Percentiles rank a stretch among this genome's conserved stretches.
Conservation (phyloP, 2,329 filamentous ascomycete species). For the Hypoxylon sp. region DNA sequence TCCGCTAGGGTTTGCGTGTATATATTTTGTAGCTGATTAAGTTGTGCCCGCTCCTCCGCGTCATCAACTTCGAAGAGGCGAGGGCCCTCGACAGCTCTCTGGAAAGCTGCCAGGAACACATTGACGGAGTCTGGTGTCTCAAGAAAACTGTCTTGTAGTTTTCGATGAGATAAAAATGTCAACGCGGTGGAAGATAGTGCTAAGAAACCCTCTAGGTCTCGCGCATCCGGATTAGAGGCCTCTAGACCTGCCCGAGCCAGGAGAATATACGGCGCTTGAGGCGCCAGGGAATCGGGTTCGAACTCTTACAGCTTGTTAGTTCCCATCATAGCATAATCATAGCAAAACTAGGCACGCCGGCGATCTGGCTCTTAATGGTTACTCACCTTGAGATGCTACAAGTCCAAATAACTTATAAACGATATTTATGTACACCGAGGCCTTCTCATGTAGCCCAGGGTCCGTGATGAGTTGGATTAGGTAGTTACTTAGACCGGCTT, state of each 20-base stretch:
- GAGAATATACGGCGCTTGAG: slow-evolving; percentile 62
- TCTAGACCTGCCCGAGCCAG: slow-evolving; percentile 59
- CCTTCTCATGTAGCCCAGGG: slow-evolving; percentile 56
- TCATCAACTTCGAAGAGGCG: slow-evolving; percentile 57
- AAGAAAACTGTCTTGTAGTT: slow-evolving; percentile 64
- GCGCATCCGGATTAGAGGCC: slow-evolving; percentile 51
- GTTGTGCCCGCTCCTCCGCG: slow-evolving; percentile 60
- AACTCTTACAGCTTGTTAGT: slow-evolving; percentile 54
- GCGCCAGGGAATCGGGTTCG: slow-evolving; percentile 60
- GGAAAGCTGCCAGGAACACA: slow-evolving; percentile 62
- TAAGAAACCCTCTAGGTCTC: slow-evolving; percentile 67
- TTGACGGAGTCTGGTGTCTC: slow-evolving; percentile 54
- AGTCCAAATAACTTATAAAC: slow-evolving; percentile 69
- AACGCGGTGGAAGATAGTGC: slow-evolving; percentile 64
- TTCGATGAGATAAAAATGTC: slow-evolving; percentile 67
- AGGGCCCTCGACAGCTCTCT: slow-evolving; percentile 61
- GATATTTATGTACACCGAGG: slow-evolving; percentile 61
- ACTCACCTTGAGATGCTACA: slow-evolving; percentile 63
- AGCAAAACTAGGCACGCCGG: background rate
- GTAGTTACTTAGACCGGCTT: slow-evolving; percentile 62
- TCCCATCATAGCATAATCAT: background rate
- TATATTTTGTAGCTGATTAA: slow-evolving; percentile 63
- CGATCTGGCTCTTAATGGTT: background rate
- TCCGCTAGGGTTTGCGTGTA: slow-evolving; percentile 66
- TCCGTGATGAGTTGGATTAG: slow-evolving; percentile 64